Conservation (phyloP, 176 grass and related monocot genomes). For the Puccinellia tenuiflora region DNA sequence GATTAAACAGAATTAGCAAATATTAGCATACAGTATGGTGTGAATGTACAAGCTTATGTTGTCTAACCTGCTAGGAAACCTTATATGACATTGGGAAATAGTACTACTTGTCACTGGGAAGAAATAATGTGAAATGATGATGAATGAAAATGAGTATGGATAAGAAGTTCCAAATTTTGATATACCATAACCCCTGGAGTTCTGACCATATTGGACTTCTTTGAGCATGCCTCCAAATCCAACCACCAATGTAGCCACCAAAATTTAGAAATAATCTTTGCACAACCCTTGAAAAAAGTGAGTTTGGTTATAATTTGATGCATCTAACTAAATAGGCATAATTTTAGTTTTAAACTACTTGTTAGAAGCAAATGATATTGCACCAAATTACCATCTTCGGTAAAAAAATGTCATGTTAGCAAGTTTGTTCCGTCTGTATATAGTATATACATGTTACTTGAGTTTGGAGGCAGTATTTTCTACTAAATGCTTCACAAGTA, state of each 20-base stretch:
- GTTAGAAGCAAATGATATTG: background rate
- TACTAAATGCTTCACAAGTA: background rate
- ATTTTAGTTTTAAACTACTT: conserved; percentile 1
- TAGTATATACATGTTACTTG: background rate
- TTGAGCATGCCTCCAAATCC: conserved; percentile 66
- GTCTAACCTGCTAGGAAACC: background rate
- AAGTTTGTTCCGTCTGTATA: background rate
- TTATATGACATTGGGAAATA: background rate
- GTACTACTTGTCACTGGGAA: background rate
- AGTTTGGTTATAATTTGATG: conserved; percentile 5
- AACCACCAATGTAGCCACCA: conserved; percentile 59
- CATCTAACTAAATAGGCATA: background rate
- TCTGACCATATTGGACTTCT: conserved; percentile 15
- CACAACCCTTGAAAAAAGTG: conserved; percentile 49
- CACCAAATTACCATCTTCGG: background rate
- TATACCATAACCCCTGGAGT: conserved; percentile 88
- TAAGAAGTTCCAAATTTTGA: background rate
- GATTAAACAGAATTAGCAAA: background rate
- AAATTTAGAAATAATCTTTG: conserved; percentile 74
- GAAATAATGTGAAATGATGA: background rate
- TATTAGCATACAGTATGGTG: background rate
- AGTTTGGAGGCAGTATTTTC: background rate
- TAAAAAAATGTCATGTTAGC: background rate
- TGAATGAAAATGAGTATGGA: background rate
- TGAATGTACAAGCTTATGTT: background rate